Evolutionary conservation across 352 stramenopile genomes (phyloP).

Genomic region (Phytophthora parvispora): DNA sequence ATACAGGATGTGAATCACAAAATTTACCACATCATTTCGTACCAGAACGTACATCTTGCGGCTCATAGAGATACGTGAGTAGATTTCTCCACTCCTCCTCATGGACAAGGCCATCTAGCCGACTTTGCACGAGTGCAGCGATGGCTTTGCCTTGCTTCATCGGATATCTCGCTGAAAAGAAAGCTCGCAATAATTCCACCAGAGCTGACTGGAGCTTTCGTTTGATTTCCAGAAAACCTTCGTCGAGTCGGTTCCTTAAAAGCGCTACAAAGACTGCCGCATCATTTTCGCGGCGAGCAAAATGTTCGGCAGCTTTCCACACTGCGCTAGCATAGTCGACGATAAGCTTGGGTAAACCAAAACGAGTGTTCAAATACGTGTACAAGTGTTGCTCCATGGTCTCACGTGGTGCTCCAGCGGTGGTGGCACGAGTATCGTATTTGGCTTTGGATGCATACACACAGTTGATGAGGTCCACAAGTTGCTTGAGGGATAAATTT

Average conservation of each 20-base stretch:
- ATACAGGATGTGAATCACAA: no score
- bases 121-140: constrained; percentile 51
- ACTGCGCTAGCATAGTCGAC: constrained; percentile 85
- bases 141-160: constrained; percentile 74
- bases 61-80: constrained; percentile 82
- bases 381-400: constrained; percentile 93
- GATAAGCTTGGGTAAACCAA: constrained; percentile 78
- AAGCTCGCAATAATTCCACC: constrained; percentile 74
- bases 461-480: constrained; percentile 78
- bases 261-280: constrained; percentile 83
- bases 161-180: constrained; percentile 73
- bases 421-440: constrained; percentile 59
- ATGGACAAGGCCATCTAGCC: constrained; percentile 47
- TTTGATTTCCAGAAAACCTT: constrained; percentile 86
- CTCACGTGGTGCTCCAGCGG: constrained; percentile 64
- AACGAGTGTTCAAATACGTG: constrained; percentile 90
- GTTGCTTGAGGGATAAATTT: constrained; percentile 81
- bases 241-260: constrained; percentile 83
- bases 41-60: constrained; percentile 64
- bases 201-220: constrained; percentile 79
- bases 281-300: constrained; percentile 69
- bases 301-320: constrained; percentile 76
- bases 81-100: constrained; percentile 82
- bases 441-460: constrained; percentile 82
- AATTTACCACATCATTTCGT: background rate